phyloP scores from a whole-genome alignment of 2,329 filamentous ascomycete species.

The Teratosphaeria destructans region DNA sequence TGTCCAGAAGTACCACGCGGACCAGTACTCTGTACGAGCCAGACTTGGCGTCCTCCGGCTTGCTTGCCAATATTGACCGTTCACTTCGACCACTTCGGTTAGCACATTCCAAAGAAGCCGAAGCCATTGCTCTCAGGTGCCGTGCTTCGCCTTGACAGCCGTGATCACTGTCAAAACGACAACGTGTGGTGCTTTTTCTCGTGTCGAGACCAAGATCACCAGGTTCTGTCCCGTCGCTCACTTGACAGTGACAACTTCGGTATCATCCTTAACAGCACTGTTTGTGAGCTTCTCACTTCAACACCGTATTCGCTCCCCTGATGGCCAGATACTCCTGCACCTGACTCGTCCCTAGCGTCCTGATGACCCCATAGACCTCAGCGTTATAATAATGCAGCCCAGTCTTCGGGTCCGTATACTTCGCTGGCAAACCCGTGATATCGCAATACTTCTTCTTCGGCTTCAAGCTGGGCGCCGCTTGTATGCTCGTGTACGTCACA shows the following conservation, averaged over 20 bases:
- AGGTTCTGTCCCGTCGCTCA: background rate
- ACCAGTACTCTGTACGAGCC: too few relatives aligned
- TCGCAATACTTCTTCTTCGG: constrained; percentile 86
- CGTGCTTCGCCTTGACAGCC: background rate
- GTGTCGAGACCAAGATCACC: background rate
- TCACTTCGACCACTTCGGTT: background rate
- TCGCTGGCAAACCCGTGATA: constrained; percentile 81
- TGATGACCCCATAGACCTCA: constrained; percentile 79
- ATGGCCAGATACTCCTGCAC: constrained; percentile 84
- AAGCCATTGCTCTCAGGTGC: background rate
- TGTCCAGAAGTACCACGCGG: too few relatives aligned
- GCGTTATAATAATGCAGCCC: constrained; percentile 84
- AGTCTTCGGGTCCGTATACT: constrained; percentile 92
- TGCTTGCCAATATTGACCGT: background rate
- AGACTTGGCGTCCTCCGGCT: background rate
- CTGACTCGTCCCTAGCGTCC: constrained; percentile 67
- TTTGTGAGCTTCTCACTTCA: constrained; percentile 54
- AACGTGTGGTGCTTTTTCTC: background rate
- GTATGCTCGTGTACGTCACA: constrained; percentile 87
- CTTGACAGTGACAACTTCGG: background rate
- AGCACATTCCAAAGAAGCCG: background rate
- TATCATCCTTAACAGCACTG: background rate
- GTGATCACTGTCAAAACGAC: background rate
- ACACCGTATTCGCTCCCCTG: constrained; percentile 80
- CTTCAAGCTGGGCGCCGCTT: constrained; percentile 77